Evolutionary conservation across 768 basidiomycete species (phyloP).

Genomic region (Pleurotus platypus): DNA sequence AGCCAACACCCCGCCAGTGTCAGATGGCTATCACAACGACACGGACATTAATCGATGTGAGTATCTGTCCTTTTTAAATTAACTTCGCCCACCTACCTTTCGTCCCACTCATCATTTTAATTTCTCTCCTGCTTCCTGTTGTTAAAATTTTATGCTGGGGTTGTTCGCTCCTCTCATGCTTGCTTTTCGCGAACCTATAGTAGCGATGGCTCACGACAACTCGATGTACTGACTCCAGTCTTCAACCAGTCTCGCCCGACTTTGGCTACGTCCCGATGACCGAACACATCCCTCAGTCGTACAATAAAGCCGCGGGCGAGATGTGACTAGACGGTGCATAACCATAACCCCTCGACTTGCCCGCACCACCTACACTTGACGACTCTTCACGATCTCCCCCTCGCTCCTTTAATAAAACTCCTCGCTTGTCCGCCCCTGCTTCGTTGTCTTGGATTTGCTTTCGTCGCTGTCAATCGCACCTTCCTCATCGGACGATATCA

Average conservation of each 20-base stretch:
- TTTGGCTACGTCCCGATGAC: constrained; percentile 83
- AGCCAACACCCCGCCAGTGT: constrained; percentile 77
- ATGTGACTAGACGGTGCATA: constrained; percentile 24
- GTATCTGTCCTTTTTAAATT: constrained; percentile 29
- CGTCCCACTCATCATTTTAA: constrained; percentile 6
- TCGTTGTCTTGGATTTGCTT: constrained; percentile 7
- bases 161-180: constrained; percentile 5
- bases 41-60: constrained; percentile 84
- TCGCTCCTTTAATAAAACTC: no score
- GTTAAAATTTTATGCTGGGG: neutral
- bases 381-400: no score
- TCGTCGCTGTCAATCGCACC: constrained; percentile 4
- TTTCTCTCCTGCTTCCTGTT: constrained; percentile 11
- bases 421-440: neutral
- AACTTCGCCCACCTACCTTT: constrained; percentile 10
- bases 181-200: constrained; percentile 5
- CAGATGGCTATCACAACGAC: constrained; percentile 58
- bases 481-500: neutral
- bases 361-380: no score
- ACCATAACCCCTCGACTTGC: no score
- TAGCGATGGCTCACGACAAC: constrained; percentile 28
- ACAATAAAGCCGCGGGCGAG: constrained; percentile 55
- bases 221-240: constrained; percentile 44
- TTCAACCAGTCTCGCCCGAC: constrained; percentile 72
- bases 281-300: constrained; percentile 66